These are phyloP conservation scores for Perilla frutescens DNA, from an alignment of 257 asterid genomes.

Conservation along the genomic window DNA sequence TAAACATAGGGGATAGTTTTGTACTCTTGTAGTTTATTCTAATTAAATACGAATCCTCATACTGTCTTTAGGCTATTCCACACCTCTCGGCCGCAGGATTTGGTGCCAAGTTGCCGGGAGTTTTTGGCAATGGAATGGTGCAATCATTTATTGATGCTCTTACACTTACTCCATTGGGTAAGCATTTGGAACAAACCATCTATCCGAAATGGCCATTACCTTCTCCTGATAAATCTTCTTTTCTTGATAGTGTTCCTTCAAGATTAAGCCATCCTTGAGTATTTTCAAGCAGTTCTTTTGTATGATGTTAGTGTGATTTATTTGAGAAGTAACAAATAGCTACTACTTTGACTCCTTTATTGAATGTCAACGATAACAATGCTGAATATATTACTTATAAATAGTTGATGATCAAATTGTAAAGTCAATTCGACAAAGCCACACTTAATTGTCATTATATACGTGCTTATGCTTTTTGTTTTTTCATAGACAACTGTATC, in stretches of 20 bases:
- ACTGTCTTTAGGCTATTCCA: conserved; percentile 77
- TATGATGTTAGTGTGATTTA: conserved; percentile 13
- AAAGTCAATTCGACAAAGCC: too few relatives aligned
- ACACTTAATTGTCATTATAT: too few relatives aligned
- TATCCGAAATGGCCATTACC: conserved; percentile 21
- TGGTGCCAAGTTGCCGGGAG: conserved; percentile 97
- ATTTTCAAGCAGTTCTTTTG: conserved; percentile 11
- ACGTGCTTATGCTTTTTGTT: conserved; percentile 16
- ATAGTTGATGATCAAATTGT: too few relatives aligned
- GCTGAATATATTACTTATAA: too few relatives aligned
- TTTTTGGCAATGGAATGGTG: conserved; percentile 98
- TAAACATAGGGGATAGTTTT: conserved; percentile 18
- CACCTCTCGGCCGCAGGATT: conserved; percentile 96
- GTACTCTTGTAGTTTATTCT: conserved; percentile 23
- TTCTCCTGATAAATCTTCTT: conserved; percentile 25
- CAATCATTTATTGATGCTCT: conserved; percentile 93
- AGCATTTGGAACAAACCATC: conserved; percentile 31
- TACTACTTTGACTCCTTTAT: background rate
- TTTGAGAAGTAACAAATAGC: conserved; percentile 9
- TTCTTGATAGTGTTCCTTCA: conserved; percentile 9
- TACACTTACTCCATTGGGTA: conserved; percentile 83
- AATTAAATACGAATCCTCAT: too few relatives aligned
- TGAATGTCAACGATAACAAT: background rate
- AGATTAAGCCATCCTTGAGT: conserved; percentile 25
- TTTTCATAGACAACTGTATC: conserved; percentile 13